Conservation (phyloP, 2,329 filamentous ascomycete species). For the Fusarium temperatum region DNA sequence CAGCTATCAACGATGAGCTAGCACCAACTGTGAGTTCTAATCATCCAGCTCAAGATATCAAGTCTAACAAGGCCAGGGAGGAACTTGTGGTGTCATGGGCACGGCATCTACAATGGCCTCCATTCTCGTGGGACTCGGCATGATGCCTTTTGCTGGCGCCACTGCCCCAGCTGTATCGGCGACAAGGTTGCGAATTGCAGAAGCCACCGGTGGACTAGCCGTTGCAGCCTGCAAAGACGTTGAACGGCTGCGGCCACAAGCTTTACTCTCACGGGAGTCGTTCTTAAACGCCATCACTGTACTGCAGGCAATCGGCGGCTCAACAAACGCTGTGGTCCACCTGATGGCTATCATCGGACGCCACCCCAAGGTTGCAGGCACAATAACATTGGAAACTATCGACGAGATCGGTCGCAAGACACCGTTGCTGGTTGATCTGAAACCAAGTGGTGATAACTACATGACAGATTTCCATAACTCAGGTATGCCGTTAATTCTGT, state of each 20-base stretch:
- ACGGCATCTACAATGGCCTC: constrained; percentile 92
- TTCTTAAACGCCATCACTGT: constrained; percentile 90
- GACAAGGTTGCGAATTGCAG: constrained; percentile 81
- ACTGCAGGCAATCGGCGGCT: constrained; percentile 85
- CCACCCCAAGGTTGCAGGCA: constrained; percentile 68
- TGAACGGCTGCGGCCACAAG: constrained; percentile 73
- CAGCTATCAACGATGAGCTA: constrained; percentile 75
- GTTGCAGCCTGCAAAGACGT: constrained; percentile 73
- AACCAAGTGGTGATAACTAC: constrained; percentile 86
- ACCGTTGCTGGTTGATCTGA: constrained; percentile 83
- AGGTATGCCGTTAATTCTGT: not conserved
- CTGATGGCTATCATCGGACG: constrained; percentile 86
- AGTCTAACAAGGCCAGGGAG: constrained; percentile 53
- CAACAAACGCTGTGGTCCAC: constrained; percentile 86
- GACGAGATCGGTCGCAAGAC: constrained; percentile 81
- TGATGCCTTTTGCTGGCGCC: constrained; percentile 80
- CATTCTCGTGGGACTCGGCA: constrained; percentile 82
- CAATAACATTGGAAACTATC: constrained; percentile 78
- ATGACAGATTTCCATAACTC: constrained; percentile 88
- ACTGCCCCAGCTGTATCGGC: constrained; percentile 82
- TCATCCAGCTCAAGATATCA: accelerated
- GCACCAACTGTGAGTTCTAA: constrained; percentile 67
- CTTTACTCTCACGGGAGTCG: constrained; percentile 75
- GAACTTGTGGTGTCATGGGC: constrained; percentile 91
- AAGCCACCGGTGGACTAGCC: constrained; percentile 74